phyloP scores from a whole-genome alignment of 2,329 filamentous ascomycete genomes.

The Cercospora berteroae region DNA sequence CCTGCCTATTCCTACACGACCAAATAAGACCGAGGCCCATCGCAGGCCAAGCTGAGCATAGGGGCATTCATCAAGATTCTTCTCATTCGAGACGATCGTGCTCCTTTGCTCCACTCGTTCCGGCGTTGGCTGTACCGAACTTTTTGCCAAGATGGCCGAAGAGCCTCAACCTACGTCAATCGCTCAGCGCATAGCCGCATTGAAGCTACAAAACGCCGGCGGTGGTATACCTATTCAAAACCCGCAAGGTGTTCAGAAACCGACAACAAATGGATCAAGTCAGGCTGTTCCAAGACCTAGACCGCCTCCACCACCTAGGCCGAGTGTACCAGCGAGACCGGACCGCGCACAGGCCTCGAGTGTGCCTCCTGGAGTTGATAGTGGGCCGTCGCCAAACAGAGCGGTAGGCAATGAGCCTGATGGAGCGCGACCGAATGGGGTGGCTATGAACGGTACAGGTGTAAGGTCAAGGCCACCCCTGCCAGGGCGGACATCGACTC shows the following conservation, averaged over 20 bases:
- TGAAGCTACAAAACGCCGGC: constrained; percentile 48
- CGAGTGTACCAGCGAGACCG: constrained; percentile 32
- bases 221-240: constrained; percentile 38
- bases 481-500: constrained; percentile 45
- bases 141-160: constrained; percentile 26
- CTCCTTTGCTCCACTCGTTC: not conserved
- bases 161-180: constrained; percentile 38
- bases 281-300: constrained; percentile 29
- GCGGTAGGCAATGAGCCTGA: constrained; percentile 43
- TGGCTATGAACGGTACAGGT: constrained; percentile 26
- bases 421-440: constrained; percentile 15
- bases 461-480: constrained; percentile 42
- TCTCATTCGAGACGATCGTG: not conserved
- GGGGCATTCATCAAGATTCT: not conserved
- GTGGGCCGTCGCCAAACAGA: constrained; percentile 36
- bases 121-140: not conserved
- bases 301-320: constrained; percentile 39
- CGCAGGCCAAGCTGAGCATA: not conserved
- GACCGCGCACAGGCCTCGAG: constrained; percentile 38
- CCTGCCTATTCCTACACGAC: not conserved
- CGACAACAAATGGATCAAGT: constrained; percentile 24
- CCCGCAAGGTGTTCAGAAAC: constrained; percentile 31
- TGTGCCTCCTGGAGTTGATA: constrained; percentile 42
- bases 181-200: constrained; percentile 48
- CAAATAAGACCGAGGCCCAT: not conserved